Evolutionary conservation across 1,139 yeast species (phyloP).

Genomic region (Zygotorulaspora mrakii): DNA sequence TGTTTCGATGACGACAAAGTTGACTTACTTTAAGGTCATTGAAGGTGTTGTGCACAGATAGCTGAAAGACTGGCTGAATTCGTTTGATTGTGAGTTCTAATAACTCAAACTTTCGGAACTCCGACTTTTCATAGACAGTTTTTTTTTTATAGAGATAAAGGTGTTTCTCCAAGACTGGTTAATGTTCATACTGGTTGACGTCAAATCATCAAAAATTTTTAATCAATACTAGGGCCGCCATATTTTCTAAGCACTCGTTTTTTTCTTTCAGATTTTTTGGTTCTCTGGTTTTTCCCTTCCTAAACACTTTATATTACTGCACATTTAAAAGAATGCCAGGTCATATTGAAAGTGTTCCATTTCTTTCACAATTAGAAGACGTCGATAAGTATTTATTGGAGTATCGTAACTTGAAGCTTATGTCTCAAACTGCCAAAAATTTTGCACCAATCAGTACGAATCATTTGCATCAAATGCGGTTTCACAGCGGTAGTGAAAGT

Average conservation of each 20-base stretch:
- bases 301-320: not conserved
- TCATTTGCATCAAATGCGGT: conserved; percentile 14
- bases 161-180: too few species aligned
- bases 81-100: too few species aligned
- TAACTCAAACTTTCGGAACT: too few species aligned
- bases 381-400: conserved; percentile 33
- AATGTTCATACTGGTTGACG: too few species aligned
- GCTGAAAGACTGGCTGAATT: too few species aligned
- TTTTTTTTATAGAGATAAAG: too few species aligned
- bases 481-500: conserved; percentile 6
- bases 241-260: conserved; percentile 2
- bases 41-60: not conserved
- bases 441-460: conserved; percentile 11
- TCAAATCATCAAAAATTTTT: too few species aligned
- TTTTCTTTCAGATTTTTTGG: conserved; percentile 1
- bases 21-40: not conserved
- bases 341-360: conserved; percentile 31
- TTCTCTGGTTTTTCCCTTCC: conserved; percentile 1
- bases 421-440: conserved; percentile 16
- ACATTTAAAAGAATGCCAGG: conserved; percentile 29
- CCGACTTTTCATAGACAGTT: too few species aligned
- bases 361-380: conserved; percentile 36
- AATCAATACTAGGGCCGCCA: too few species aligned
- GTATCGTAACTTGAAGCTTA: conserved; percentile 26
- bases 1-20: conserved; percentile 1